phyloP scores from a whole-genome alignment of 805 yeast species.

The Saccharomyces paradoxus region DNA sequence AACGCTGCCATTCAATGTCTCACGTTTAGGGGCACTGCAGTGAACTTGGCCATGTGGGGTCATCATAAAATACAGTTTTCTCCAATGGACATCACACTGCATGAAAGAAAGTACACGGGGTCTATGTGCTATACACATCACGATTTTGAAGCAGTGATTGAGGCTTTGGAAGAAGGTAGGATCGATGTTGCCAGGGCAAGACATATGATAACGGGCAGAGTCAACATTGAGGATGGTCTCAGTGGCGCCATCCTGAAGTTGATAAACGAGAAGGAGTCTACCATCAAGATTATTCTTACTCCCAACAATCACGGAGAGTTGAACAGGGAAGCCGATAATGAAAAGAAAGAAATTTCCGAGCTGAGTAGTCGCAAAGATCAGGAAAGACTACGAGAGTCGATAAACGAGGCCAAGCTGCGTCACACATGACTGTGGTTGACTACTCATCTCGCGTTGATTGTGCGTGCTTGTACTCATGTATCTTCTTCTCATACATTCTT shows the following conservation, averaged over 20 bases:
- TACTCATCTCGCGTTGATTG: neutral
- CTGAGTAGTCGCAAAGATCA: neutral
- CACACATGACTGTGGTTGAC: neutral
- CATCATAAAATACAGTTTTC: conserved; percentile 39
- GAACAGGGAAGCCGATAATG: conserved; percentile 6
- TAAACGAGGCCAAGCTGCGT: neutral
- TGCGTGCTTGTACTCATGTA: neutral
- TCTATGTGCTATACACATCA: conserved; percentile 53
- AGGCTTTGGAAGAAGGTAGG: conserved; percentile 40
- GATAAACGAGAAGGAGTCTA: conserved; percentile 44
- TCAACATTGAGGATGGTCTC: conserved; percentile 42
- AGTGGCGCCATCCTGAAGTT: conserved; percentile 45
- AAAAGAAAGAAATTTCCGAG: neutral
- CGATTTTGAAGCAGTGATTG: conserved; percentile 53
- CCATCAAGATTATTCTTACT: conserved; percentile 46
- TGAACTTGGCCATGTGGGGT: conserved; percentile 62
- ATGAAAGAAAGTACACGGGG: conserved; percentile 50
- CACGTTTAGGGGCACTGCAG: conserved; percentile 48
- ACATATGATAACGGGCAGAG: conserved; percentile 46
- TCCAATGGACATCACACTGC: conserved; percentile 49
- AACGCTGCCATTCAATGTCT: conserved; percentile 44
- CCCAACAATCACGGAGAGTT: conserved; percentile 38
- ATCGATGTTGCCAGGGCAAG: conserved; percentile 39
- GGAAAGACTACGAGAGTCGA: neutral
- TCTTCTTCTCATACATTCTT: neutral